These are phyloP conservation scores for Closterium sp. DNA, from an alignment of 139 green algal genomes.

Conservation along the genomic window DNA sequence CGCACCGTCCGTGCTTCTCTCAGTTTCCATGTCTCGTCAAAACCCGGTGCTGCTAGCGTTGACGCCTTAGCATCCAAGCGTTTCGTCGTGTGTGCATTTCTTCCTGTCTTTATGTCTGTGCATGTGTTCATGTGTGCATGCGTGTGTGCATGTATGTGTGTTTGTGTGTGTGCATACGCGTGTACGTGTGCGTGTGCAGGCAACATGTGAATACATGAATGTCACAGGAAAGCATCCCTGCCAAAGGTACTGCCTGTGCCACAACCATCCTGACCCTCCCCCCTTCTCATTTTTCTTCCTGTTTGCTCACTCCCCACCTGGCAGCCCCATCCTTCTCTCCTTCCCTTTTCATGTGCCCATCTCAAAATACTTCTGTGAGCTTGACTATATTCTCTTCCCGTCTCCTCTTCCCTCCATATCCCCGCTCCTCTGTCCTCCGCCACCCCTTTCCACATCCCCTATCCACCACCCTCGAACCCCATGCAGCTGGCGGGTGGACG, in stretches of 20 bases:
- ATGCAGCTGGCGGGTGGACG: constrained; percentile 7
- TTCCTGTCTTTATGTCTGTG: background rate
- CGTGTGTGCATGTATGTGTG: too few relatives aligned
- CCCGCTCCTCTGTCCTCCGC: background rate
- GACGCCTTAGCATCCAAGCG: background rate
- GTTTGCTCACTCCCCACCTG: background rate
- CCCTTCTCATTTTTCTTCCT: background rate
- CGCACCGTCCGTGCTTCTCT: too few relatives aligned
- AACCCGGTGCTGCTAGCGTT: background rate
- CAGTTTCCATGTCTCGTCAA: too few relatives aligned
- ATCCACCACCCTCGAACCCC: too few relatives aligned
- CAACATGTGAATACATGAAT: constrained; percentile 7
- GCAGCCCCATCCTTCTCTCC: too few relatives aligned
- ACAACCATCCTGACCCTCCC: too few relatives aligned
- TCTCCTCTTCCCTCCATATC: too few relatives aligned
- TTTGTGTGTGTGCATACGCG: too few relatives aligned
- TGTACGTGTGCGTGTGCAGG: background rate
- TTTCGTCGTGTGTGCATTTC: background rate
- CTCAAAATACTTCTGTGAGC: background rate
- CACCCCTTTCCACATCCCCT: too few relatives aligned
- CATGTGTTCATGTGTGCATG: background rate
- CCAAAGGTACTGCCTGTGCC: background rate
- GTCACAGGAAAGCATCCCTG: background rate
- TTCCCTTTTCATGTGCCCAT: background rate
- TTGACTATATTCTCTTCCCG: background rate